Base-by-base conservation (phyloP, 2,329 filamentous ascomycete genomes). In the Ophiosphaerella narmari region DNA sequence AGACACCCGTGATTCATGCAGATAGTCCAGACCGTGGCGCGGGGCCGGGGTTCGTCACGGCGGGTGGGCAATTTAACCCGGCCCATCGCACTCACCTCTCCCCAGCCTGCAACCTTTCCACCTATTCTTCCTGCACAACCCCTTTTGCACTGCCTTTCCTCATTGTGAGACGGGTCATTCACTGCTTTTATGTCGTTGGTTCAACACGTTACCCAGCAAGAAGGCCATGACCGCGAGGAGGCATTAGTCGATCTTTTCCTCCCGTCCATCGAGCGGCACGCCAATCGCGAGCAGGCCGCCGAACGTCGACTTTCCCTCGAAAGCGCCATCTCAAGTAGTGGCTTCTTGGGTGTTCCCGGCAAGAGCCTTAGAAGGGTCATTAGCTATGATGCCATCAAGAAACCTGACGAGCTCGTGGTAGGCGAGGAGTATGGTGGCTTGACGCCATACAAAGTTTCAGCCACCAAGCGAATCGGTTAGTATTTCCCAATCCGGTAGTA, bases 191-290 rank as follows among this genome's bases (percentile, higher is more conserved):
- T 82, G 79, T 81, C 79, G 62, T 70, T 82, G 44, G 72, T 79
- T 50, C 79, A 81, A 64, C 79, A 80, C 65, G 78, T 81, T 48
- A 77, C 77, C 40, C 71, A 74, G 43, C 72, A 78, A 60, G 78
- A 81, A 62, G 79, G 79, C 55, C 70, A 70, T 39, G 79, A 81
- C 60, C 72, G 77, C 50, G 75, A 79, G 38, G 71, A 73, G 56
- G 70, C 69, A 3, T 58, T 72, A 32, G 65, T 68, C 45, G 67
- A 72, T 48, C 56, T 73, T 36, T 70, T 72, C 40, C 55, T 73
- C 16, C 62, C 67, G 44, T 67, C 68, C 39, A 60, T 72, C 54
- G 67, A 72, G 43, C 70, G 69, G 33, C 57, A 63, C 21, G 39
- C 49, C 34, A 67, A 63, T 44, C 59, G 64, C 52, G 63, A 70